Percentiles rank a stretch among this genome's conserved stretches.
Evolutionary conservation across 495 filamentous ascomycete genomes (phyloP).

Genomic region (Xylaria cubensis): DNA sequence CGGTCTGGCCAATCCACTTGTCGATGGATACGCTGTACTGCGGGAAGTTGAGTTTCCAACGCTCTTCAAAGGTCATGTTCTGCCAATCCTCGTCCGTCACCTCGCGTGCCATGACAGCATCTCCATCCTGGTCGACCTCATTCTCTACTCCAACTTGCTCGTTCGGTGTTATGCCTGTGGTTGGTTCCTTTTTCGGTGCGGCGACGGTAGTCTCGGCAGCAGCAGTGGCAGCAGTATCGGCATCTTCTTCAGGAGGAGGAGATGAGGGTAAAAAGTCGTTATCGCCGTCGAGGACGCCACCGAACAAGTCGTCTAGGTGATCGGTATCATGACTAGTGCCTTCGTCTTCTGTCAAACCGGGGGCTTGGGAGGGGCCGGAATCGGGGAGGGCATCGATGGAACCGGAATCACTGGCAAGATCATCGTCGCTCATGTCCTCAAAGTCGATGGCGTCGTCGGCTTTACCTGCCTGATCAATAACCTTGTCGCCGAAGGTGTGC

Average conservation of each 20-base stretch:
- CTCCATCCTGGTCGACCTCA: slow-evolving; percentile 19
- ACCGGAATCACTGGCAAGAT: slow-evolving; percentile 53
- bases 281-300: slow-evolving; percentile 43
- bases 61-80: slow-evolving; percentile 55
- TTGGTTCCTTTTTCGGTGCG: slow-evolving; percentile 19
- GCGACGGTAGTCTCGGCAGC: slow-evolving; percentile 24
- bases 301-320: slow-evolving; percentile 56
- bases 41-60: slow-evolving; percentile 41
- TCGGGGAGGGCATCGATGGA: slow-evolving; percentile 45
- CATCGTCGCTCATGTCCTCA: slow-evolving; percentile 77
- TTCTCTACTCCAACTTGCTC: neutral
- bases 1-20: slow-evolving; percentile 44
- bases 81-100: slow-evolving; percentile 41
- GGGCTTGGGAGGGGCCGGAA: slow-evolving; percentile 46
- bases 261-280: slow-evolving; percentile 43
- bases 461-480: slow-evolving; percentile 47
- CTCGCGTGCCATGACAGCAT: slow-evolving; percentile 28
- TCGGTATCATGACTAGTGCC: slow-evolving; percentile 53
- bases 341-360: slow-evolving; percentile 56
- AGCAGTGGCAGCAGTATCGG: slow-evolving; percentile 9
- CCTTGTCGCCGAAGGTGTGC: slow-evolving; percentile 35
- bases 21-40: slow-evolving; percentile 35
- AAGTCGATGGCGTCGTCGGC: slow-evolving; percentile 69
- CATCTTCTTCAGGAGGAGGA: slow-evolving; percentile 43
- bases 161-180: neutral